phyloP scores from a whole-genome alignment of 805 yeast species.

The Teunomyces atbi region DNA sequence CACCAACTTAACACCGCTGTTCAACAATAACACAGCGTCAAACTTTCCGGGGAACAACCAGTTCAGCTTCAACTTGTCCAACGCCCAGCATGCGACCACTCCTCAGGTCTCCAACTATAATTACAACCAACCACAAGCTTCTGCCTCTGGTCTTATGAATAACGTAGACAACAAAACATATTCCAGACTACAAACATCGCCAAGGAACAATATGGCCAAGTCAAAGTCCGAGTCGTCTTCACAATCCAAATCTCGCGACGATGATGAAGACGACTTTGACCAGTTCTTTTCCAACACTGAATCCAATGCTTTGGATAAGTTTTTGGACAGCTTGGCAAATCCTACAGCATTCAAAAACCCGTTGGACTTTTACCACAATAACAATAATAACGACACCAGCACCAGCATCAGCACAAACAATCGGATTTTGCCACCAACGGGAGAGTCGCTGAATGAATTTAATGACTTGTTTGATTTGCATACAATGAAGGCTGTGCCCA shows the following conservation, averaged over 20 bases:
- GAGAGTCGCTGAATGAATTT: conserved; percentile 8
- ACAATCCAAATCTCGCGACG: not conserved
- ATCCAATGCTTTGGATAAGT: conserved; percentile 38
- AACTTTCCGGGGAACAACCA: conserved; percentile 7
- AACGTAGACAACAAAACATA: conserved; percentile 2
- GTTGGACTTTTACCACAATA: conserved; percentile 6
- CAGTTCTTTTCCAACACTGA: conserved; percentile 37
- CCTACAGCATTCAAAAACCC: conserved; percentile 23
- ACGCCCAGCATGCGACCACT: not conserved
- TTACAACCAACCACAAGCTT: conserved; percentile 7
- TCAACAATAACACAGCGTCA: not conserved
- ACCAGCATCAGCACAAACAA: too few species aligned
- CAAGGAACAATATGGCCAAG: not conserved
- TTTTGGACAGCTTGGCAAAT: conserved; percentile 39
- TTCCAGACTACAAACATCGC: not conserved
- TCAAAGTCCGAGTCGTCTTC: not conserved
- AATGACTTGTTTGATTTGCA: conserved; percentile 27
- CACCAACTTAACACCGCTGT: conserved; percentile 3
- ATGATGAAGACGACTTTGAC: conserved; percentile 27
- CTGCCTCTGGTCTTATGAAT: not conserved
- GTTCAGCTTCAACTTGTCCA: conserved; percentile 5
- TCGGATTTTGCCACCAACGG: not conserved
- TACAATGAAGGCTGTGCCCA: conserved; percentile 24
- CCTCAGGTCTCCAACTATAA: not conserved
- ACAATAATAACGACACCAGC: too few species aligned